Conservation (phyloP, 2,329 filamentous ascomycete species). For the Xenoacremonium recifei region DNA sequence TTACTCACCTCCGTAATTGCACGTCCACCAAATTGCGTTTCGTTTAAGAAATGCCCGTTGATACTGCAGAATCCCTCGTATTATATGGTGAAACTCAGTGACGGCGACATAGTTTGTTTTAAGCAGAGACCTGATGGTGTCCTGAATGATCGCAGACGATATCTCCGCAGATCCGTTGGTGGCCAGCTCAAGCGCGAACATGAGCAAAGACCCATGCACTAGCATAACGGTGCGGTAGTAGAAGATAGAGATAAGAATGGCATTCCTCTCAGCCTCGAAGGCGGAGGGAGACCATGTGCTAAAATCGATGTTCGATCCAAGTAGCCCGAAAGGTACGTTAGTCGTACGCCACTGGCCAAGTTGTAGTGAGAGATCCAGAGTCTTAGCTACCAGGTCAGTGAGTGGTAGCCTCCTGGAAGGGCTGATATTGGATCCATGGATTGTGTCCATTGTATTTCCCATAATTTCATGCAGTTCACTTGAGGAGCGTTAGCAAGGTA, state of each 20-base stretch:
- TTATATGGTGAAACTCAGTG: constrained; percentile 16
- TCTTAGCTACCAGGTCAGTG: constrained; percentile 13
- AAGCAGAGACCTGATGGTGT: constrained; percentile 17
- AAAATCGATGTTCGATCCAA: constrained; percentile 6
- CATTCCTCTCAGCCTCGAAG: constrained; percentile 9
- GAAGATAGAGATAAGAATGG: constrained; percentile 40
- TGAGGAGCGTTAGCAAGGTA: not conserved
- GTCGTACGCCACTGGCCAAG: constrained; percentile 15
- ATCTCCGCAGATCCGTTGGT: constrained; percentile 6
- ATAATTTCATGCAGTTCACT: constrained; percentile 20
- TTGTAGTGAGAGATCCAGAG: constrained; percentile 15
- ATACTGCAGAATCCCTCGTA: constrained; percentile 15
- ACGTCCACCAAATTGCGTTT: constrained; percentile 31
- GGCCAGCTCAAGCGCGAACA: constrained; percentile 15
- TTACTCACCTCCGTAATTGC: constrained; percentile 28
- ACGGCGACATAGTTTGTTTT: constrained; percentile 19
- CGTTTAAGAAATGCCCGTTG: constrained; percentile 18
- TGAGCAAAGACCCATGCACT: constrained; percentile 8
- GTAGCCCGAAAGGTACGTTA: constrained; percentile 5
- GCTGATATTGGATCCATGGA: constrained; percentile 19
- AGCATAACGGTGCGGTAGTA: constrained; percentile 30
- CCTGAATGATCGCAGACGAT: constrained; percentile 10
- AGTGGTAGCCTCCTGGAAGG: constrained; percentile 5
- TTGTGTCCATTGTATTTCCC: constrained; percentile 14
- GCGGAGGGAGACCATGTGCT: constrained; percentile 3